Conservation (phyloP, 768 basidiomycete genomes). For the Clathrus columnatus region DNA sequence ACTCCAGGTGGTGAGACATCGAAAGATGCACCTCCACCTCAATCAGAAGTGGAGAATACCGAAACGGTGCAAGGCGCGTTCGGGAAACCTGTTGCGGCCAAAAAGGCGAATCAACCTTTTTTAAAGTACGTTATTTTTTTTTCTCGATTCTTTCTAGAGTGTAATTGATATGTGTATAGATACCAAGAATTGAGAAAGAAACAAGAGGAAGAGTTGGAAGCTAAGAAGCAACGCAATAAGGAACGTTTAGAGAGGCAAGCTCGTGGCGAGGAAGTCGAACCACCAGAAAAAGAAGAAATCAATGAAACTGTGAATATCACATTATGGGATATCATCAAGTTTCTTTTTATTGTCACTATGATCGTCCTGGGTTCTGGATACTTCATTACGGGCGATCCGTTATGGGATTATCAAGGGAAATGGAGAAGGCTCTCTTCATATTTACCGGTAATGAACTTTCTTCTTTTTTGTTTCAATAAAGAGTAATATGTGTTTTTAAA, state of each 20-base stretch:
- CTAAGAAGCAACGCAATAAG: constrained; percentile 62
- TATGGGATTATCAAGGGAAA: constrained; percentile 73
- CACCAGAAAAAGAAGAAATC: constrained; percentile 38
- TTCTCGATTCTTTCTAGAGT: not conserved
- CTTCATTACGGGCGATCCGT: constrained; percentile 79
- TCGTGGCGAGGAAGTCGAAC: constrained; percentile 63
- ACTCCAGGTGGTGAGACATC: not conserved
- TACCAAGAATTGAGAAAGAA: constrained; percentile 18
- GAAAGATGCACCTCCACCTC: not conserved
- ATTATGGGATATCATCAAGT: constrained; percentile 56
- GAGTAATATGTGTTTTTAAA: constrained; percentile 21
- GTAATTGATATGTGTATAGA: not conserved
- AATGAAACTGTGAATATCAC: constrained; percentile 64
- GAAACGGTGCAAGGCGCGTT: constrained; percentile 18
- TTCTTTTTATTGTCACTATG: constrained; percentile 48
- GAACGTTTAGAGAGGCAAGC: constrained; percentile 66
- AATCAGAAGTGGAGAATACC: not conserved
- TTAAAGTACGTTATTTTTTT: not conserved
- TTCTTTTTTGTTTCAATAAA: constrained; percentile 1
- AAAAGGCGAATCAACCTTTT: constrained; percentile 7
- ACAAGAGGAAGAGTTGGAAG: constrained; percentile 51
- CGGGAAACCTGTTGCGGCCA: constrained; percentile 25
- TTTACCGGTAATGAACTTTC: constrained; percentile 44
- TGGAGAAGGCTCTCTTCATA: constrained; percentile 53
- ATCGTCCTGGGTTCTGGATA: constrained; percentile 57